Conservation (phyloP, 192 early-diverging fungal species). For the Backusella liffmaniae region DNA sequence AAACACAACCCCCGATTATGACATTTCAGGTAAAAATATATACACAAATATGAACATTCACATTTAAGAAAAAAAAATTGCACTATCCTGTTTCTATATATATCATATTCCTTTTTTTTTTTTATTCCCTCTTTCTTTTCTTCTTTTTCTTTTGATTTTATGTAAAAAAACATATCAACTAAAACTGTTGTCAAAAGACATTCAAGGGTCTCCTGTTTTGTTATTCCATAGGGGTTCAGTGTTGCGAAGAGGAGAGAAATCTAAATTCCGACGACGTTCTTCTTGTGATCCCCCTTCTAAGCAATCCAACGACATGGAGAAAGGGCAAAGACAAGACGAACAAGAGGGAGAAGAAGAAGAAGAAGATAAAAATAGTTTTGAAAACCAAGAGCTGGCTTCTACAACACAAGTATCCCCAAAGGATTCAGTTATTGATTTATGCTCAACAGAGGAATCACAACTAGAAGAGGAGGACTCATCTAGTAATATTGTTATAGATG, state of each 20-base stretch:
- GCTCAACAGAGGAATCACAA: background rate
- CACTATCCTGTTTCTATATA: background rate
- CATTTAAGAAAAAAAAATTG: background rate
- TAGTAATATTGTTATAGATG: background rate
- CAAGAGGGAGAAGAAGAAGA: background rate
- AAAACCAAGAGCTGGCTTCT: background rate
- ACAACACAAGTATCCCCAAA: conserved; percentile 1
- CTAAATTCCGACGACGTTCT: conserved; percentile 54
- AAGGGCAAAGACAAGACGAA: background rate
- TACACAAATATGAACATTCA: background rate
- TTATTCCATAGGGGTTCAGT: conserved; percentile 33
- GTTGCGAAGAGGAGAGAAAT: conserved; percentile 44
- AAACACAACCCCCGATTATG: background rate
- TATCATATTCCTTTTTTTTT: background rate
- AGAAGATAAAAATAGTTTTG: background rate
- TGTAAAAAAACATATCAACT: background rate
- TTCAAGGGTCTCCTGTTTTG: conserved; percentile 22
- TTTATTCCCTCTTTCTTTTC: background rate
- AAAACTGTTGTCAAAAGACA: conserved; percentile 31
- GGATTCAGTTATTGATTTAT: conserved; percentile 11
- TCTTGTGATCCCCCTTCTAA: conserved; percentile 13
- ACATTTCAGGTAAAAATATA: conserved; percentile 5
- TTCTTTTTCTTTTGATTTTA: conserved; percentile 17
- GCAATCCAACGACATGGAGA: background rate
- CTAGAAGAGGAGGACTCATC: background rate